Base-by-base conservation (phyloP, 2,329 filamentous ascomycete genomes). In the Sclerotinia minor region DNA sequence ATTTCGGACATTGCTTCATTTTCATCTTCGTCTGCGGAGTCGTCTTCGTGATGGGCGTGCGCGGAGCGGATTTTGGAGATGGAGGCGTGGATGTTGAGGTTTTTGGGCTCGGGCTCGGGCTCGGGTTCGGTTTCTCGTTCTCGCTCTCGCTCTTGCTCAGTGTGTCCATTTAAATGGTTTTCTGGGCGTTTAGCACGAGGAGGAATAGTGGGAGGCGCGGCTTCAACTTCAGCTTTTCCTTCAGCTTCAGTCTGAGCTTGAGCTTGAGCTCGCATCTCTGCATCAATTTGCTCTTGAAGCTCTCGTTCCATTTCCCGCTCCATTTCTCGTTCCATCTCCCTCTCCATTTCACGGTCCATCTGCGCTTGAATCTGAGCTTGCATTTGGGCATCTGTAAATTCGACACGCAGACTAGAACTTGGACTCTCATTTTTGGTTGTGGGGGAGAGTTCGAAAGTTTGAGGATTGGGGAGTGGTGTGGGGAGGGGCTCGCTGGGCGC, bases 1-100 rank as follows among this genome's bases (percentile, higher is more conserved):
- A 61, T 61, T 21, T 61, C 58, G 1, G 58, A 61, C 58, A 61
- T 61, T 1, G 26, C 29, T 24, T 61, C 58, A 24, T 61, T 61
- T 8, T 32, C 58, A 13, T 60, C 58, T 19, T 49, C 58, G 5
- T 61, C 58, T 2, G 29, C 26, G 17, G 38, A 41, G 15, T 32
- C 44, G 2, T 49, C 58, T 24, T 49, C 45, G 11, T 61, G n/a
- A 11, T 44, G 54, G 4, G 54, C n/a, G n/a, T 58, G 58, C 29
- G 58, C 58, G 21, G 58, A 49, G 4, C 58, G 58, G 3, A 61
- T 13, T 5, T 47, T 47, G 1, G 44, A 49, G 29, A 61, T 35
- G 0, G 58, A 61, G 21, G 21, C 11, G 45, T 49, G 44, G 4
- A 61, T 49, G 35, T 41, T 32, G 35, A 21, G 53, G n/a, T 55